Base-by-base conservation (phyloP, 306 rosid species). In the Dryas alaskensis region DNA sequence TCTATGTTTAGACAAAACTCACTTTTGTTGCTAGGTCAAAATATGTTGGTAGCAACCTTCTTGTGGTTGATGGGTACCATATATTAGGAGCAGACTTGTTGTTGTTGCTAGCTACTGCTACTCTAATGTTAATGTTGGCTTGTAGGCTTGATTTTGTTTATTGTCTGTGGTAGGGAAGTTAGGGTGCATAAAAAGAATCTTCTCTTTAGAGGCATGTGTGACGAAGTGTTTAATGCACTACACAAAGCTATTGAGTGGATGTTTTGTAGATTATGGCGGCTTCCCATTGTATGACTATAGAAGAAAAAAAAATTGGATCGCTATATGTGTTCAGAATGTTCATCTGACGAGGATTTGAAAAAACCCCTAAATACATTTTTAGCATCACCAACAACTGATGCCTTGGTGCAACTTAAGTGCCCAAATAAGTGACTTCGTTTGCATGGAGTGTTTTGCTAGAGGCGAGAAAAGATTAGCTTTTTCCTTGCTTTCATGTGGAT, bases 371-470 rank as follows among this genome's bases (percentile, higher is more conserved):
- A 73, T 66, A 40, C 84, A 42, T 80, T 76, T 86, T 78, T 91
- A 47, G 79, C 73, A 43, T 87, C 93, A 37, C 82, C 88, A 0
- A 81, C 73, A 59, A 73, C 84, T 6, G 94, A 92, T 76, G 65
- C 52, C 85, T 78, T 90, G 95, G 88, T 84, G 66, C 89, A 87
- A 75, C 82, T 89, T 4, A 90, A 92, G 89, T 86, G 98, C 52
- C 80, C 87, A 60, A 92, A 84, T 85, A 83, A 88, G 80, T 85
- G 84, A 85, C 69, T 77, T n/a, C 43, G 7, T 48, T 39, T 45
- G 17, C 3, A 44, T 67, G 64, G 59, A 69, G 54, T 40, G 69
- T 45, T 53, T 73, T 67, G 57, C 55, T 22, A 10, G 42, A 63
- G 73, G 64, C 40, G 4, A 74, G 75, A 46, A 12, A 67, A 43